Evolutionary conservation across 2,329 filamentous ascomycete species (phyloP), one percentile per base, ranked within the genome.

Genomic region (Aulographum hederae): DNA sequence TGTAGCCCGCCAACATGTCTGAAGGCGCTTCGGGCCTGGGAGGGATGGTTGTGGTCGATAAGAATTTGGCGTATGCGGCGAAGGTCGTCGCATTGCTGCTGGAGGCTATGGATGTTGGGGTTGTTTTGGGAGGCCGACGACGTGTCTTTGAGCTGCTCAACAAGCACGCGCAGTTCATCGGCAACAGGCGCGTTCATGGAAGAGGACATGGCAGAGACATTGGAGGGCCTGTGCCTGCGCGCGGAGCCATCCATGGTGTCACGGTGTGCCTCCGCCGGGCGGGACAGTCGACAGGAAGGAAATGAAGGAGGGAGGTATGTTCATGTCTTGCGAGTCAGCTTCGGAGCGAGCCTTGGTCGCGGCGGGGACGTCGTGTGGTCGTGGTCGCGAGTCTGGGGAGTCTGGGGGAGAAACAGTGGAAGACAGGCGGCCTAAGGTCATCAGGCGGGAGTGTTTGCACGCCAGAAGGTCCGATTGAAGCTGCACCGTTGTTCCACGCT

Each of bases 1-100:
- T 81, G 70, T 51, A 92, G 93, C 44, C 85, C 85, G 34, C 68
- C 63, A 17, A 84, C 65, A 46, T 80, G 72, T 41, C 85, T 72
- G 49, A 94, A 93, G 42, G 80, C 74, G 56, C 92, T 80, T 56
- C 84, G 81, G 28, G 61, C 59, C 36, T 62, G 58, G 31, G 54
- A 54, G 52, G 38, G 56, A 55, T 37, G 30, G n/a, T 19, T 15
- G 16, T 32, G 23, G 35, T 69, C 65, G 38, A 70, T 65, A 29
- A 72, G 57, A 34, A 65, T 57, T 52, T 81, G 77, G 44, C 73
- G 69, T 37, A 86, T 67, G 32, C 70, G 65, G 40, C 71, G 67
- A 34, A 79, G 60, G 32, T 62, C 59, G 40, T 69, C 64, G 39
- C 52, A 54, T 43, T 54, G 50, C 36, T 30, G 31, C 38, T 53